phyloP scores from a whole-genome alignment of 2,329 filamentous ascomycete genomes.

The Alternaria sp. region DNA sequence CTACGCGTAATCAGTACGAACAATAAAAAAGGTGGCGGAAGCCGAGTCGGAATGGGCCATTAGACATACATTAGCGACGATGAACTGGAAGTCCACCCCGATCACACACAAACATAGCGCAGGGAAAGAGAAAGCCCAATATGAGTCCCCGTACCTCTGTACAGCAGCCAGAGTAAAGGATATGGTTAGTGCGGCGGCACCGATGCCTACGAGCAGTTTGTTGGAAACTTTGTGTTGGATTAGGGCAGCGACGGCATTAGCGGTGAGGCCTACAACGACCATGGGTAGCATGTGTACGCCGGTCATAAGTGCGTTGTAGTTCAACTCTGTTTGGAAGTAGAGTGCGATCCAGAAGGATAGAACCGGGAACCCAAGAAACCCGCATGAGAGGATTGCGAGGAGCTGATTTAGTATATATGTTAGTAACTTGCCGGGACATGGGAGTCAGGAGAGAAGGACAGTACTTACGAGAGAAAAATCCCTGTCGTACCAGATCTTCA shows the following conservation, averaged over 20 bases:
- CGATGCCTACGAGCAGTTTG: constrained; percentile 67
- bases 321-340: constrained; percentile 68
- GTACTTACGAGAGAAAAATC: constrained; percentile 69
- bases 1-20: constrained; percentile 41
- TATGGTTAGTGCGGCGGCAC: constrained; percentile 55
- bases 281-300: constrained; percentile 72
- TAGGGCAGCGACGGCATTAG: constrained; percentile 69
- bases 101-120: constrained; percentile 68
- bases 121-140: constrained; percentile 74
- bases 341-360: constrained; percentile 71
- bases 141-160: constrained; percentile 63
- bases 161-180: constrained; percentile 66
- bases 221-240: constrained; percentile 72
- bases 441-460: too few relatives aligned
- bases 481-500: constrained; percentile 68
- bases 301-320: constrained; percentile 64
- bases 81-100: constrained; percentile 75
- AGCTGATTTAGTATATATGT: constrained; percentile 45
- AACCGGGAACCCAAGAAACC: constrained; percentile 70
- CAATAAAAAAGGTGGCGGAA: neutral
- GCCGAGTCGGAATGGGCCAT: neutral
- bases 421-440: neutral
- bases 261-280: constrained; percentile 68
- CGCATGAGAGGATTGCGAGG: constrained; percentile 65
- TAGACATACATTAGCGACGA: constrained; percentile 69